A percentile compares a stretch with the other conserved stretches of the same genome.
Evolutionary conservation across 306 rosid species (phyloP).

Genomic region (Rubus idaeus): DNA sequence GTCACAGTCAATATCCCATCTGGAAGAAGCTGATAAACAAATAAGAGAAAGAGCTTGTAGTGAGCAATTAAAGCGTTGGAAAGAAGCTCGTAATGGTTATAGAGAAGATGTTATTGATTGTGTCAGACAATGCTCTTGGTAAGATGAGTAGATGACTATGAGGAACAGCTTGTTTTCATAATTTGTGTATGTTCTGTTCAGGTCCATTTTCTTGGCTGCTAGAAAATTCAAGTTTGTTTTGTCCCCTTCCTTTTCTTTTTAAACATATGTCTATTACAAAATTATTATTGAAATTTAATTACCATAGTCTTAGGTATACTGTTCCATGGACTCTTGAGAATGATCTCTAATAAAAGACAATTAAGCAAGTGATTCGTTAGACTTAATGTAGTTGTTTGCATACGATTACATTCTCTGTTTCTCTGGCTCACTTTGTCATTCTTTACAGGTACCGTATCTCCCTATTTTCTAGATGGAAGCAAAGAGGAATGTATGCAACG

Average conservation of each 20-base stretch:
- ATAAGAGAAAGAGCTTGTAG: slow-evolving; percentile 61
- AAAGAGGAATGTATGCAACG: slow-evolving; percentile 95
- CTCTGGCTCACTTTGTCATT: slow-evolving; percentile 20
- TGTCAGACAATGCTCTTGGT: slow-evolving; percentile 76
- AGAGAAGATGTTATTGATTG: slow-evolving; percentile 72
- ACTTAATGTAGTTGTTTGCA: slow-evolving; percentile 10
- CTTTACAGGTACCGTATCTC: slow-evolving; percentile 76
- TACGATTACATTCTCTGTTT: background rate
- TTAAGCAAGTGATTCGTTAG: slow-evolving; percentile 2
- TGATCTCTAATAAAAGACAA: background rate
- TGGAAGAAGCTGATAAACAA: slow-evolving; percentile 88
- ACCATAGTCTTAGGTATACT: background rate
- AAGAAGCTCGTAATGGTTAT: slow-evolving; percentile 80
- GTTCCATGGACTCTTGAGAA: background rate
- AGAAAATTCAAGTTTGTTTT: background rate
- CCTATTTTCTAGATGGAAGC: slow-evolving; percentile 83
- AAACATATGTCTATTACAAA: background rate
- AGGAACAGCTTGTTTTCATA: slow-evolving; percentile 21
- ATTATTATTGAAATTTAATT: background rate
- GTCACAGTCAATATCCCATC: slow-evolving; percentile 57
- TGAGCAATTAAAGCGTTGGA: slow-evolving; percentile 67
- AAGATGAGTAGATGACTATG: slow-evolving; percentile 34
- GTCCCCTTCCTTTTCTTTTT: background rate
- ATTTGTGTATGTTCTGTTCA: slow-evolving; percentile 8
- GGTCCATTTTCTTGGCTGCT: background rate